These are phyloP conservation scores for Mytilinidion resinicola DNA, from an alignment of 495 filamentous ascomycete species.

Conservation along the genomic window DNA sequence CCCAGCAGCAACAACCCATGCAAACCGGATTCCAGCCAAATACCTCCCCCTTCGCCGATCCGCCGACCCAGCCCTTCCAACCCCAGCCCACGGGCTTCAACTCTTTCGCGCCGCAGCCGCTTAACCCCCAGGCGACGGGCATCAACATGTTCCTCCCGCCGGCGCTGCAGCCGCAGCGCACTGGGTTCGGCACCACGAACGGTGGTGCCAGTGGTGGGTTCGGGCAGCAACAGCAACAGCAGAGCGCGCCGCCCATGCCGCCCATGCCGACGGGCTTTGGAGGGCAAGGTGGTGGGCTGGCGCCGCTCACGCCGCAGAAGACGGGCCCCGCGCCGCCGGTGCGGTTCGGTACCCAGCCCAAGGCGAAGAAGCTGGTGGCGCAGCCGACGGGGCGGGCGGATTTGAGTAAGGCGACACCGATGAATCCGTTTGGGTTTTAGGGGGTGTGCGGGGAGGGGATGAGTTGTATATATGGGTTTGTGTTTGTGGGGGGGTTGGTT, in stretches of 20 bases:
- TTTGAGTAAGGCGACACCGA: slow-evolving; percentile 65
- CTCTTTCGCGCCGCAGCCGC: slow-evolving; percentile 42
- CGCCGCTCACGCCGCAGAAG: slow-evolving; percentile 71
- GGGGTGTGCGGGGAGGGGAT: too few species aligned
- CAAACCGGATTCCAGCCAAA: slow-evolving; percentile 46
- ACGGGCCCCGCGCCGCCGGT: slow-evolving; percentile 90
- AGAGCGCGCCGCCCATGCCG: slow-evolving; percentile 18
- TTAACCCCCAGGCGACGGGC: slow-evolving; percentile 43
- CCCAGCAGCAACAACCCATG: slow-evolving; percentile 24
- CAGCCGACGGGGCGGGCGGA: slow-evolving; percentile 94
- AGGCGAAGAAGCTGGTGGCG: slow-evolving; percentile 69
- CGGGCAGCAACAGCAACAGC: slow-evolving; percentile 14
- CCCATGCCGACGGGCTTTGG: slow-evolving; percentile 36
- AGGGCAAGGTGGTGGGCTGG: background rate
- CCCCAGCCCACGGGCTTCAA: background rate
- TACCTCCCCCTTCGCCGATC: slow-evolving; percentile 50
- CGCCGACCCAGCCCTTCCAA: slow-evolving; percentile 49
- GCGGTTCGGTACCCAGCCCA: slow-evolving; percentile 71
- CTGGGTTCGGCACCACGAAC: slow-evolving; percentile 42
- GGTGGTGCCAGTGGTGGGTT: slow-evolving; percentile 22
- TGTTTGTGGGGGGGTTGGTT: too few species aligned
- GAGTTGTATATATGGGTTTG: too few species aligned
- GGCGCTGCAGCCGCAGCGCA: slow-evolving; percentile 49
- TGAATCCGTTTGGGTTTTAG: too few species aligned
- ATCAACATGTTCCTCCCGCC: slow-evolving; percentile 46